Evolutionary conservation across 805 yeast genomes (phyloP), one percentile per base, ranked within the genome.

Genomic region (Saccharomycopsis javanensis): DNA sequence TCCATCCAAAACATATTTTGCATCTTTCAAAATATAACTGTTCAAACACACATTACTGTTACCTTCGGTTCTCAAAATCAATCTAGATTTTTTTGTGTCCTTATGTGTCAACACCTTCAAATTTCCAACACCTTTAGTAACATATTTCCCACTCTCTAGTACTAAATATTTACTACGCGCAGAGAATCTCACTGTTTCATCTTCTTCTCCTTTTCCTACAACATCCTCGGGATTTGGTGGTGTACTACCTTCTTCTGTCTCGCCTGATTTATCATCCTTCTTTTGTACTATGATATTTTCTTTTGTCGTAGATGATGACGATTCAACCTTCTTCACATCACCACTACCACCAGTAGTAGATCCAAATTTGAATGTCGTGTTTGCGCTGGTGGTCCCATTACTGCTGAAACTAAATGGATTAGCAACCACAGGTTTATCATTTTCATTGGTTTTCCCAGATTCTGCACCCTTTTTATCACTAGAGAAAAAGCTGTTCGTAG

Each of bases 31-130:
- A 20, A 60, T 54, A 35, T 58, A 60, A 27, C 51, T 54, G 56
- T 60, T 60, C 30, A 58, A 56, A 10, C 56, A 28, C 35, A 60
- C 58, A 13, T 53, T 50, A 28, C 56, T 55, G 15, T 59, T 42
- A 7, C 62, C 62, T 25, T 60, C 62, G 15, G 59, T 37, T 51
- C 62, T 38, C 38, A 60, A 54, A 30, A 60, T n/a, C 11, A 60
- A 38, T 30, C 63, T 33, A 10, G 42, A 16, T 50, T 60, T 60
- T 8, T 52, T 46, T 8, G 53, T 56, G 5, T 60, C 57, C 18
- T 53, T 46, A 28, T 58, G 18, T 11, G 56, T 35, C 15, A 60
- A 46, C 27, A 60, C 55, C 31, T 51, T 53, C 18, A 60, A 33
- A 15, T 51, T 46, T 11, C 63, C 63, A 4, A 58, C 50, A 16